phyloP scores from a whole-genome alignment of 1,284 basidiomycete species.

The Rhodotorula mucilaginosa region DNA sequence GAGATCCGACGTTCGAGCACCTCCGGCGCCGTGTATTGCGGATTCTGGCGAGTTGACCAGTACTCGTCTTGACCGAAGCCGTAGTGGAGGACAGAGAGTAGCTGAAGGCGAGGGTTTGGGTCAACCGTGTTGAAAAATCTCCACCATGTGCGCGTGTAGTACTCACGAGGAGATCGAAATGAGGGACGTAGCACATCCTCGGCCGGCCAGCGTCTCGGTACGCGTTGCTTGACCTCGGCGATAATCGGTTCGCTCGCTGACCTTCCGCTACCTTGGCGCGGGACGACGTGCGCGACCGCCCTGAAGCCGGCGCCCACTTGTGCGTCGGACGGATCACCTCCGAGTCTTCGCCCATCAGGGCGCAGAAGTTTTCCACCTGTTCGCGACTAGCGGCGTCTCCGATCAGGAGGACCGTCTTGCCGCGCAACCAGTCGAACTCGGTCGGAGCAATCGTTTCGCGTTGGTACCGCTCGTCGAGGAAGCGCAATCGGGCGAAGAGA shows the following conservation, averaged over 20 bases:
- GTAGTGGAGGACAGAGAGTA: slow-evolving; percentile 50
- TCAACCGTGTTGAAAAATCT: no score
- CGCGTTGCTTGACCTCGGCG: slow-evolving; percentile 22
- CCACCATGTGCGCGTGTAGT: background rate
- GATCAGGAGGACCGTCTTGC: slow-evolving; percentile 50
- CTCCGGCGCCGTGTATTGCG: slow-evolving; percentile 47
- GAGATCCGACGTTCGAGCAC: slow-evolving; percentile 49
- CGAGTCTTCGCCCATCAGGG: slow-evolving; percentile 46
- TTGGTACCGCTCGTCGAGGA: slow-evolving; percentile 17
- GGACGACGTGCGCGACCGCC: slow-evolving; percentile 22
- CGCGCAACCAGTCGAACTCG: slow-evolving; percentile 45
- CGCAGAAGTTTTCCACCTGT: slow-evolving; percentile 50
- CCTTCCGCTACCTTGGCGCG: background rate
- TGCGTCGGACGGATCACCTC: slow-evolving; percentile 47
- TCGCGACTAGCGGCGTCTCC: slow-evolving; percentile 50
- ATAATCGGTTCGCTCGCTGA: slow-evolving; percentile 29
- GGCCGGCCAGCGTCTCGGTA: slow-evolving; percentile 47
- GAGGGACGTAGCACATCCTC: slow-evolving; percentile 50
- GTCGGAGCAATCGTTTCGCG: background rate
- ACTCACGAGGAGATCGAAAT: slow-evolving; percentile 48
- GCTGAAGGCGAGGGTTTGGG: slow-evolving; percentile 18
- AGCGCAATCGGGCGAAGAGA: slow-evolving; percentile 29
- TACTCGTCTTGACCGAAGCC: slow-evolving; percentile 49
- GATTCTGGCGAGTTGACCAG: slow-evolving; percentile 45
- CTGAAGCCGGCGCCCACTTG: slow-evolving; percentile 24